A percentile compares a stretch with the other conserved stretches of the same genome.
Evolutionary conservation across 2,329 filamentous ascomycete genomes (phyloP).

Genomic region (Trichoderma sp.): DNA sequence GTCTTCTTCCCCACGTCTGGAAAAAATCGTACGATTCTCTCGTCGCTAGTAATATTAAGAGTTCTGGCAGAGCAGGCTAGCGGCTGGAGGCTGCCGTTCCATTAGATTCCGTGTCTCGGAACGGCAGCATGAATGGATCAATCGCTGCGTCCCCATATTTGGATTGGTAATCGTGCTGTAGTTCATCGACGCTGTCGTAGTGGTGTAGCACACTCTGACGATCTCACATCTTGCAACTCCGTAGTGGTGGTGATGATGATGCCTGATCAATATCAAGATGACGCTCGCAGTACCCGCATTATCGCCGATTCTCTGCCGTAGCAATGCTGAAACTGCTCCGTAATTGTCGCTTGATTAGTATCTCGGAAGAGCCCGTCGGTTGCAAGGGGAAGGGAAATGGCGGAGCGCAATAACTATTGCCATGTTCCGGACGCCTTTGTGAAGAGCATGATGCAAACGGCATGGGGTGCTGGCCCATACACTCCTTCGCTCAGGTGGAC

Average conservation of each 20-base stretch:
- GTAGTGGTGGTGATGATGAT: not conserved
- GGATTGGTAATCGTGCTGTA: constrained; percentile 1
- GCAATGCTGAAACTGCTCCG: constrained; percentile 1
- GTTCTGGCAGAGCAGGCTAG: constrained; percentile 1
- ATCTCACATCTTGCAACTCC: constrained; percentile 2
- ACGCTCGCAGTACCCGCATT: not conserved
- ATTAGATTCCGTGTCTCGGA: constrained; percentile 18
- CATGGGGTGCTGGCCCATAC: not conserved
- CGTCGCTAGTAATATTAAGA: constrained; percentile 9
- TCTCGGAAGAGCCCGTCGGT: constrained; percentile 10
- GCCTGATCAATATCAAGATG: not conserved
- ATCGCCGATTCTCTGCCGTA: not conserved
- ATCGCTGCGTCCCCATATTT: not conserved
- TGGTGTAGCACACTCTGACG: constrained; percentile 1
- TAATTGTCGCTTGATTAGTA: not conserved
- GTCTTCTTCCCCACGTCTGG: not conserved
- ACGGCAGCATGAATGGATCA: not conserved
- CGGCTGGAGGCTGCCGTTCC: constrained; percentile 12
- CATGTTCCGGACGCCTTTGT: constrained; percentile 2
- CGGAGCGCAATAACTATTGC: not conserved
- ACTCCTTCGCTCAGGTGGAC: not conserved
- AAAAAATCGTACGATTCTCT: constrained; percentile 16
- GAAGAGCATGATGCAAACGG: not conserved
- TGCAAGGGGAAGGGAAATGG: constrained; percentile 8
- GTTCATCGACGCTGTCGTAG: not conserved